Base-by-base conservation (phyloP, 225 moss, liverwort and hornwort genomes). In the Lunularia cruciata region DNA sequence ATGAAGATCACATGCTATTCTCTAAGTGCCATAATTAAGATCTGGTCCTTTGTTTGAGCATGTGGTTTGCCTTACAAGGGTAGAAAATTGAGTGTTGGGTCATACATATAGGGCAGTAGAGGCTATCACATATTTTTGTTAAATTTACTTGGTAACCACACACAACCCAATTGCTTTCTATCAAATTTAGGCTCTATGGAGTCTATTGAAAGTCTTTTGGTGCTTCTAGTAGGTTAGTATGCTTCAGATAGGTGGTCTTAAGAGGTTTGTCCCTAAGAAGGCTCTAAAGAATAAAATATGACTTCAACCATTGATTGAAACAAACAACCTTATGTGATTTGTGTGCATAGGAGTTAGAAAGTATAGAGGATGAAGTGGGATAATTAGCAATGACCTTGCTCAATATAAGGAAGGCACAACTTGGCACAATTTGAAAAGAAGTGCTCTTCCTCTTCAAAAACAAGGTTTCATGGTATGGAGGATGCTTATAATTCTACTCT, bases 61-160 rank as follows among this genome's bases (percentile, higher is more conserved):
- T 47, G 40, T 22, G 34, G 49, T 67, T 51, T 25, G 65, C 30
- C 28, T n/a, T 20, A 61, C 12, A 25, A 40, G 46, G 30, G 30
- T 45, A 31, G 46, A 27, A 64, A 43, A 46, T 43, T 64, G 13
- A 28, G 30, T 30, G 61, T 38, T 38, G 25, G 39, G 42, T 40
- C 23, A 39, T 30, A 45, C 63, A 10, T 46, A 46, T 19, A 64
- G 63, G 63, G 45, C 63, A 46, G 45, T 19, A 45, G 63, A 46
- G 63, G 46, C 63, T 20, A 14, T 64, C 27, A 64, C 19, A 18
- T 31, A 30, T 28, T 57, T 46, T n/a, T 22, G 13, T 18, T 30
- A 40, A 42, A 34, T 39, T 62, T 62, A 11, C 19, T n/a, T 16
- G 45, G 4, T 19, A 30, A 19, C 31, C 26, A 64, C 45, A 15